Percentiles rank a stretch among this genome's conserved stretches.
Evolutionary conservation across 1,284 basidiomycete genomes (phyloP).

Genomic region (Spongiforma sp.): DNA sequence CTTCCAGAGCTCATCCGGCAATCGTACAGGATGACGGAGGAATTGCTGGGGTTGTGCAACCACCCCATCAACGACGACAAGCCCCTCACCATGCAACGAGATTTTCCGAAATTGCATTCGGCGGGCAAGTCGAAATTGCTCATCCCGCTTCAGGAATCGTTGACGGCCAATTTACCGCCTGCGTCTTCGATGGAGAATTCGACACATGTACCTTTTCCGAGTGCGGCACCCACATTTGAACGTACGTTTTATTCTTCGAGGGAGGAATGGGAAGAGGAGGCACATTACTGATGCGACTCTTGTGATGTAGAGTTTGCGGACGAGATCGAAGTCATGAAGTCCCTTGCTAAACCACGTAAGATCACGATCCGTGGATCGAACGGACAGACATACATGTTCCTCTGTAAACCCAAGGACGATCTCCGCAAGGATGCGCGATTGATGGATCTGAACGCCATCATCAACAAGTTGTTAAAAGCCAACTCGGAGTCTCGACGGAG

Average conservation of each 20-base stretch:
- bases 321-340: constrained; percentile 91
- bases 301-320: constrained; percentile 70
- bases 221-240: constrained; percentile 76
- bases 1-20: constrained; percentile 60
- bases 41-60: constrained; percentile 74
- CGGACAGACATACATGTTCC: constrained; percentile 88
- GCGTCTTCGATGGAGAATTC: constrained; percentile 61
- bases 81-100: constrained; percentile 62
- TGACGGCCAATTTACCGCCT: constrained; percentile 89
- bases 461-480: constrained; percentile 96
- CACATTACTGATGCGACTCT: constrained; percentile 3
- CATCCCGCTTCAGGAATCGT: constrained; percentile 92
- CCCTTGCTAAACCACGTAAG: constrained; percentile 93
- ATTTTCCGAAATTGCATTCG: constrained; percentile 66
- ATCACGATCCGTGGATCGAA: constrained; percentile 87
- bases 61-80: constrained; percentile 54
- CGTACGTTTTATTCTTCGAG: constrained; percentile 49
- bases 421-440: constrained; percentile 96
- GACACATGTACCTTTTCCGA: constrained; percentile 85
- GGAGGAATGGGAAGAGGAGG: background rate
- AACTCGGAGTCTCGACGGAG: constrained; percentile 92
- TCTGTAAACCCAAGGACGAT: constrained; percentile 99
- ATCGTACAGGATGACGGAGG: constrained; percentile 66
- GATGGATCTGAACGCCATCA: constrained; percentile 99
- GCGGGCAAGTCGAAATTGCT: constrained; percentile 75